Evolutionary conservation across 495 filamentous ascomycete genomes (phyloP), one percentile per base, ranked within the genome.

Genomic region (Ramalina peruviana): DNA sequence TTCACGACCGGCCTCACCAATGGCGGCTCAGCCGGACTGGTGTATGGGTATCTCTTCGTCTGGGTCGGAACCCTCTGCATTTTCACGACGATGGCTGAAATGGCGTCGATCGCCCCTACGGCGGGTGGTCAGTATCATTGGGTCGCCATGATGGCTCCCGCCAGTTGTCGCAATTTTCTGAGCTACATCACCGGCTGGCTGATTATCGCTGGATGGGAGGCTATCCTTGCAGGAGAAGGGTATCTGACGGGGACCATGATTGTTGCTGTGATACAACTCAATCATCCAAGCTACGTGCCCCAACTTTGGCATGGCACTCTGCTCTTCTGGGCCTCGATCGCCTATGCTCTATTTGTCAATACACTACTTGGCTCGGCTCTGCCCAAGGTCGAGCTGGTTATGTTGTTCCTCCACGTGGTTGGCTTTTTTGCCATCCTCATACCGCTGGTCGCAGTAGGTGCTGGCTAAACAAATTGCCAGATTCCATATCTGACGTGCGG

Each of bases 61-160:
- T 76, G 72, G 71, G 46, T 66, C n/a, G 72, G 72, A 6, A 68
- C 64, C 13, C 55, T 60, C 13, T 43, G 44, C 5, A 48, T 57
- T 2, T 52, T 54, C 20, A 61, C 49, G 11, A 56, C 64, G 4
- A 49, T 65, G 54, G 58, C 59, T 3, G 62, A 66, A 25, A 54
- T 66, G 50, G 64, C 62, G 1, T 65, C 62, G 1, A 66, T 66
- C 53, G 72, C 72, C 27, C 72, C 72, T 1, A 75, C 68, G 2
- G 65, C 65, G 5, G 69, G 68, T 10, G 72, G 73, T 2, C 73
- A 76, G 51, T 76, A 76, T 42, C 72, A 75, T 49, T 76, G 72
- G 73, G 66, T 65, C 10, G 67, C 69, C 1, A 72, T 73, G 63
- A 57, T 76, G n/a, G 70, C 73, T 1, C 66, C 72, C 3, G 53